Base-by-base conservation (phyloP, 1,284 basidiomycete species). In the Takashimella koratensis region DNA sequence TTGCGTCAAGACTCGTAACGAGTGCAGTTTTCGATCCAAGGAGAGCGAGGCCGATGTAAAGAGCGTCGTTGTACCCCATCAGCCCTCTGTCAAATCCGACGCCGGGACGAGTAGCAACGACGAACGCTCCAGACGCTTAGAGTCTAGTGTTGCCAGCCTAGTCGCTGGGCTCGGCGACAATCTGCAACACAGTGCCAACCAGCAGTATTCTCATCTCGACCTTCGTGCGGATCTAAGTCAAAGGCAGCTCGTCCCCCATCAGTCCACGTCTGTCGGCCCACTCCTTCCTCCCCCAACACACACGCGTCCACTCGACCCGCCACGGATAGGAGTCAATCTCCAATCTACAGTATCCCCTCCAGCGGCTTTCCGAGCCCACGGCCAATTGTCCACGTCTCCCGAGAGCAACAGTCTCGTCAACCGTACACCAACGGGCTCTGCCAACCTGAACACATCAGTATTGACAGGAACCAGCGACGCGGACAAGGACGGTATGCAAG, bases 131-230 rank as follows among this genome's bases (percentile, higher is more conserved):
- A 60, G 59, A 49, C 64, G 63, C 43, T 53, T 65, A 4, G 65
- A 67, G 46, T 62, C 62, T 21, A 64, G 59, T 43, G 64, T 67
- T 3, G 65, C 65, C 5, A 62, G 59, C 26, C 47, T 67, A 3
- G 39, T 67, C 22, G 65, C 64, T 39, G 65, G 64, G 3, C 51
- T 67, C 10, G 54, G 54, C 40, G 45, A 43, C 12, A 62, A 59
- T 21, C 26, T 59, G 36, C 44, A 57, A 36, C 54, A 59, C 47
- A 56, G 47, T 6, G 52, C 59, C 19, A 54, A 55, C 26, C 53
- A 52, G 3, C 40, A 47, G 3, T 45, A 44, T 19, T 36, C 47
- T 41, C 45, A 53, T n/a, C 25, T 25, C 10, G 22, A 24, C 3
- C 20, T 21, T 5, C 21, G 42, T 47, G 25, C 43, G 49, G 24